A percentile compares a stretch with the other conserved stretches of the same genome.
phyloP scores from a whole-genome alignment of 169 alveolate genomes.

The Plasmodium coatneyi region DNA sequence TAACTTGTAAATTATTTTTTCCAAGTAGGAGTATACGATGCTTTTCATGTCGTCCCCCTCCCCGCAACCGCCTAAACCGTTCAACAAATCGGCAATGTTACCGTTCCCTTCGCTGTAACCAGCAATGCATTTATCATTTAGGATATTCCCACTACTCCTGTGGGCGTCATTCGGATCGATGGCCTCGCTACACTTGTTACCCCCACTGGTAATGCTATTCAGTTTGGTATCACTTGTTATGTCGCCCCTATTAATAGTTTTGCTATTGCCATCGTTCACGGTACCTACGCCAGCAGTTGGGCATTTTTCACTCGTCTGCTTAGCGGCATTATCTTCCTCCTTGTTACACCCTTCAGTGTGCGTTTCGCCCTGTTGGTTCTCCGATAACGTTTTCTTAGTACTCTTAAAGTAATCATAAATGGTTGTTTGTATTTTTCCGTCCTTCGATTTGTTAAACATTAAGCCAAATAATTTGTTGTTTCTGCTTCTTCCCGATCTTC shows the following conservation, averaged over 20 bases:
- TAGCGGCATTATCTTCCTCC: not conserved
- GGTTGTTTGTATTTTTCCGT: conserved; percentile 25
- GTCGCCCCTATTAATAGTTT: not conserved
- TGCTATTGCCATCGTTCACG: not conserved
- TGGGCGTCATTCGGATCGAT: not conserved
- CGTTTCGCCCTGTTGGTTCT: not conserved
- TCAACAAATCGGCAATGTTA: not conserved
- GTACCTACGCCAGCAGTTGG: not conserved
- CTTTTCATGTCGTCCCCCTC: not conserved
- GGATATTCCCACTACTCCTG: not conserved
- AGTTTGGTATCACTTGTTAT: not conserved
- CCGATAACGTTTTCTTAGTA: not conserved
- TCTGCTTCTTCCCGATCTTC: not conserved
- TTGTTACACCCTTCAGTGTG: not conserved
- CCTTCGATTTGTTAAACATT: not conserved
- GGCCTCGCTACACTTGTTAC: not conserved
- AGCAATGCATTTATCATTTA: not conserved
- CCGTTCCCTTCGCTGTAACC: not conserved
- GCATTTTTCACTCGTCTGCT: not conserved
- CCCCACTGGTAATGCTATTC: not conserved
- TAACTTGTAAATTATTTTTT: conserved; percentile 21
- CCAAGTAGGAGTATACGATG: not conserved
- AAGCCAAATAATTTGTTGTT: not conserved
- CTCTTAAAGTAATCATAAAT: conserved; percentile 40
- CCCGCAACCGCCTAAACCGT: not conserved